Evolutionary conservation across 202 grass and related monocot species (phyloP).

Genomic region (Bolboschoenoplectus hybrid): DNA sequence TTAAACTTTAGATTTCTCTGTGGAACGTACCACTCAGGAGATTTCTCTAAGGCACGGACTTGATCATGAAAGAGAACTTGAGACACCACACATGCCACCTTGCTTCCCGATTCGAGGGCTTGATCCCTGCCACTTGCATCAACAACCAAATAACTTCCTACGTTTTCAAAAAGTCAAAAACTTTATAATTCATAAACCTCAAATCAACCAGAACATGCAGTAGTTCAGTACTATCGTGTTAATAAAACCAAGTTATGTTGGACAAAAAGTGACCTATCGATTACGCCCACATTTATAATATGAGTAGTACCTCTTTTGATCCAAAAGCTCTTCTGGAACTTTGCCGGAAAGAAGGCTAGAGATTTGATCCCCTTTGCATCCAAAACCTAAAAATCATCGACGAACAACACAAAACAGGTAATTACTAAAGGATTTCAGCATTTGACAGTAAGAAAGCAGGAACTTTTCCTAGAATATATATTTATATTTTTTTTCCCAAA

Average conservation of each 20-base stretch:
- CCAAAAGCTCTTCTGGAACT: conserved; percentile 97
- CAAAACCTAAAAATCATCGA: conserved; percentile 57
- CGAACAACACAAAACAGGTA: conserved; percentile 1
- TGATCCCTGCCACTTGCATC: conserved; percentile 79
- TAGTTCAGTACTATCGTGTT: not conserved
- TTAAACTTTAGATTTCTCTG: not conserved
- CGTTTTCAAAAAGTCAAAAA: conserved; percentile 19
- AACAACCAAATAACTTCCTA: conserved; percentile 80
- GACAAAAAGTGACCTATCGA: not conserved
- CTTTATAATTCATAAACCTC: not conserved
- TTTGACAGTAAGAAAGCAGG: not conserved
- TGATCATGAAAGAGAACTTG: conserved; percentile 86
- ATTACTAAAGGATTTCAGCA: not conserved
- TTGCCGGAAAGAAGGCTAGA: conserved; percentile 83
- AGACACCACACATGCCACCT: conserved; percentile 76
- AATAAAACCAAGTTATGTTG: not conserved
- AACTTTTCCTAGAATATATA: not conserved
- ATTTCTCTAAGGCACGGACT: conserved; percentile 66
- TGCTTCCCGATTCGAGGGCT: conserved; percentile 87
- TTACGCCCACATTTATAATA: not conserved
- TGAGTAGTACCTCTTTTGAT: conserved; percentile 68
- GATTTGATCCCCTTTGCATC: conserved; percentile 69
- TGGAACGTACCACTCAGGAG: conserved; percentile 52
- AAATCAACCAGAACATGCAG: not conserved
- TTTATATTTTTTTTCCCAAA: not conserved